Conservation (phyloP, 2,329 filamentous ascomycete species). For the Xenoacremonium recifei region DNA sequence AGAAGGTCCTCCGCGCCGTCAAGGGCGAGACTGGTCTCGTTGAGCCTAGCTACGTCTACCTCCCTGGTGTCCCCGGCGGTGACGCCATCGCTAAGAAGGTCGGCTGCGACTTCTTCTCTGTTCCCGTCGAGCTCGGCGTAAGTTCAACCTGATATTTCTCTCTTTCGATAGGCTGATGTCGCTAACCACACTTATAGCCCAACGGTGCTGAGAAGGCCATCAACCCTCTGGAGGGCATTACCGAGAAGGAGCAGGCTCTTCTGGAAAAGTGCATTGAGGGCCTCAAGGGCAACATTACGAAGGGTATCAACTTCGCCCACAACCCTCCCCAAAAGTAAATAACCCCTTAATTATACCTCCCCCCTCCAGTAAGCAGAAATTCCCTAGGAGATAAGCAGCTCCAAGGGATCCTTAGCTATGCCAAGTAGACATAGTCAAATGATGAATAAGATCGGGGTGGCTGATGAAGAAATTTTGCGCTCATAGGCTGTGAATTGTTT, state of each 20-base stretch:
- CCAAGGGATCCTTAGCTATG: conserved; percentile 31
- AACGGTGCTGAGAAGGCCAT: conserved; percentile 82
- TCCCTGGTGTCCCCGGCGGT: conserved; percentile 84
- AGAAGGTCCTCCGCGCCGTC: conserved; percentile 85
- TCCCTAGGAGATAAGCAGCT: conserved; percentile 25
- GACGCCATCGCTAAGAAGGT: conserved; percentile 81
- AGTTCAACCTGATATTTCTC: conserved; percentile 36
- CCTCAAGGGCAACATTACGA: conserved; percentile 88
- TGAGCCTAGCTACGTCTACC: conserved; percentile 94
- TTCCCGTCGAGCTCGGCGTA: conserved; percentile 93
- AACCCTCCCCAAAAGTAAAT: conserved; percentile 86
- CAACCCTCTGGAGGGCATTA: conserved; percentile 75
- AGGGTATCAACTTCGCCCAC: conserved; percentile 87
- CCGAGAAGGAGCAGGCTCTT: conserved; percentile 85
- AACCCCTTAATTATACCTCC: conserved; percentile 22
- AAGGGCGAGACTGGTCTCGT: conserved; percentile 91
- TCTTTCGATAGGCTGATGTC: conserved; percentile 16
- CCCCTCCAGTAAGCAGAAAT: conserved; percentile 24
- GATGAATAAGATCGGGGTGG: conserved; percentile 30
- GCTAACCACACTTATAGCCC: conserved; percentile 53
- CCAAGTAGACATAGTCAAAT: conserved; percentile 36
- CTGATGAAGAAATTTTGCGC: conserved; percentile 35
- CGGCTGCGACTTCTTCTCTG: conserved; percentile 91
- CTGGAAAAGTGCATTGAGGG: conserved; percentile 73
- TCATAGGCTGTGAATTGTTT: conserved; percentile 36